These are phyloP conservation scores for Cryphonectria radicalis DNA, from an alignment of 2,329 filamentous ascomycete genomes.

Conservation along the genomic window DNA sequence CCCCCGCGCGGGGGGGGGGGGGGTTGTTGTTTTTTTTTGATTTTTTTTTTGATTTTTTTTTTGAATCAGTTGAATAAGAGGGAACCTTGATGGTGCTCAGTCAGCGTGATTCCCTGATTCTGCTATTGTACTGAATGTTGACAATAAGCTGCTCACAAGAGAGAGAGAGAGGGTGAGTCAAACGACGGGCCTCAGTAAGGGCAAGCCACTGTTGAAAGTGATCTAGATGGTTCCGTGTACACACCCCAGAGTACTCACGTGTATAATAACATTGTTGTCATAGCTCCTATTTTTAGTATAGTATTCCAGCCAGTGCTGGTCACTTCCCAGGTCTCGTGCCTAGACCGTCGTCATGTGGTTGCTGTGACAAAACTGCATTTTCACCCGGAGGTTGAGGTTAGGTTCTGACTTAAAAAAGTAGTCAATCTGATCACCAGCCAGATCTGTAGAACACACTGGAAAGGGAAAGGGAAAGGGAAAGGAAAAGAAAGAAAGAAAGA, in stretches of 20 bases:
- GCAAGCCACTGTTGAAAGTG: not conserved
- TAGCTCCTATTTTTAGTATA: not conserved
- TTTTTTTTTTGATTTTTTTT: not conserved
- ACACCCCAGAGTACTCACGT: not conserved
- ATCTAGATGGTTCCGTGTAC: not conserved
- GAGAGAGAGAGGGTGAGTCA: not conserved
- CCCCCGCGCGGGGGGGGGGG: too few relatives aligned
- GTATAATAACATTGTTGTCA: not conserved
- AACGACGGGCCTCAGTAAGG: not conserved
- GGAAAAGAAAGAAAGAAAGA: too few relatives aligned
- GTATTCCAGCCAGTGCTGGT: not conserved
- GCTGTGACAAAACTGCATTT: not conserved
- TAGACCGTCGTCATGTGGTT: not conserved
- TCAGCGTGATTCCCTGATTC: not conserved
- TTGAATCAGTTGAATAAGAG: not conserved
- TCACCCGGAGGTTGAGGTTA: not conserved
- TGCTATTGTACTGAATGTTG: not conserved
- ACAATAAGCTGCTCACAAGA: not conserved
- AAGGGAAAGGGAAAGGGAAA: too few relatives aligned
- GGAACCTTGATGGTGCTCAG: constrained; percentile 1
- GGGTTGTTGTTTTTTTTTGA: too few relatives aligned
- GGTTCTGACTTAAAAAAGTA: not conserved
- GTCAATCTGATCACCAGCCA: not conserved
- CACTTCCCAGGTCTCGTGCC: not conserved
- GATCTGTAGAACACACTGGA: not conserved